Evolutionary conservation across 768 basidiomycete genomes (phyloP), one percentile per base, ranked within the genome.

Genomic region (Pleurotus citrinopileatus): DNA sequence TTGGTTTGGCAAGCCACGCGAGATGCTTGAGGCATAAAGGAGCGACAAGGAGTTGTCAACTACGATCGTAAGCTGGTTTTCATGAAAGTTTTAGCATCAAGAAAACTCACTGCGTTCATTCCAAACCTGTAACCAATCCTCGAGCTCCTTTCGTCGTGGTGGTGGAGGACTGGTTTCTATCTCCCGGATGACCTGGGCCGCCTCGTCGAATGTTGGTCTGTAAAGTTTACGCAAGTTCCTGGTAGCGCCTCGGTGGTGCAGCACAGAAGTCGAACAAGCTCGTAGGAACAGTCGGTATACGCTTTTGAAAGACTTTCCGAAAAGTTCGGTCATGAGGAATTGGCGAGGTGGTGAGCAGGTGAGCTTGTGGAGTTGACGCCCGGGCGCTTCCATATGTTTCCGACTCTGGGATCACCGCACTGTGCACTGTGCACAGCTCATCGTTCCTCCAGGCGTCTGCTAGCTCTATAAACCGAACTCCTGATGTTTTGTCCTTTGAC

Each of bases 41-140:
- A 91, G 59, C 27, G 74, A 73, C 36, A 91, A 73, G 0, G 87
- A 89, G 55, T 75, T 77, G 61, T 91, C 87, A 66, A 88, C 89
- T 91, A 55, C 5, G 19, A 53, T 53, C 29, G 51, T 52, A 53
- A 63, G 42, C 4, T 15, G 26, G 36, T 17, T 13, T 52, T 4
- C 5, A 37, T 46, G 37, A 29, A 27, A 65, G 54, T 12, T 45
- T 44, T 19, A n/a, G 15, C 70, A 48, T 26, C 25, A 46, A 25
- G n/a, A 26, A 27, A 25, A 68, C 70, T 61, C 58, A 85, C 87
- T 74, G 61, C 82, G 77, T 55, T 63, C 63, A 48, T 89, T 76
- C 83, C 86, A 89, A 19, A 57, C 59, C 13, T 62, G 55, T 51
- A 87, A 61, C 78, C 83, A 82, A 4, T 56, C 58, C 48, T 73